Base-by-base conservation (phyloP, 352 stramenopile genomes). In the Pythium sukuiense region DNA sequence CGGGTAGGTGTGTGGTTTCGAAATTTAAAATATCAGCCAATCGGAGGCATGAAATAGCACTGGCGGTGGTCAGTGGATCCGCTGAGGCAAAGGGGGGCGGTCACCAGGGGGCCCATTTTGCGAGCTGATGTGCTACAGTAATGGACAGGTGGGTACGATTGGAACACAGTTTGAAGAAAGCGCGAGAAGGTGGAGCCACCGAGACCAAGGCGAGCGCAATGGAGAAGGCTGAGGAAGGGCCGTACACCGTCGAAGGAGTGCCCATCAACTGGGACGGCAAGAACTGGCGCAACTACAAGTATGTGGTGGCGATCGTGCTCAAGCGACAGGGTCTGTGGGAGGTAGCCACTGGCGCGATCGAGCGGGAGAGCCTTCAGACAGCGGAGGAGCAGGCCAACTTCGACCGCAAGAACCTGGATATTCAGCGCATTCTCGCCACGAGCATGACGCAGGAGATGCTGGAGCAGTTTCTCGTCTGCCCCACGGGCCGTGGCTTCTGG, bases 251-350 rank as follows among this genome's bases (percentile, higher is more conserved):
- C 8, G 41, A 48, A 26, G 41, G 41, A 14, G 41, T 48, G 14
- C 41, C 41, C 41, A 48, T 48, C 18, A 48, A 48, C 18, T 48
- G 41, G 41, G 41, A 48, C 41, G 41, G 41, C 41, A 48, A 48
- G 41, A 48, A 48, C 41, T 48, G 41, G 41, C 41, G 41, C 16
- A 48, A 48, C 16, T 48, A 48, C 41, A 48, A 48, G 41, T 48
- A 48, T 26, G 41, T 48, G 16, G 14, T 48, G 41, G 41, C 24
- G 41, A 48, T 48, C 41, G 41, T 48, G 41, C 41, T 48, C 8
- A 48, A 48, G 41, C 41, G 41, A 5, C 41, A 48, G 4, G 7
- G 26, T 5, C 18, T 48, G 41, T 48, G 41, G 41, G 41, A 48
- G 14, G 18, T 48, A 11, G 41, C 41, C 16, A 48, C 41, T 0